Evolutionary conservation across 208 protist species (phyloP), one percentile per base, ranked within the genome.

Genomic region (Acanthamoeba triangularis): DNA sequence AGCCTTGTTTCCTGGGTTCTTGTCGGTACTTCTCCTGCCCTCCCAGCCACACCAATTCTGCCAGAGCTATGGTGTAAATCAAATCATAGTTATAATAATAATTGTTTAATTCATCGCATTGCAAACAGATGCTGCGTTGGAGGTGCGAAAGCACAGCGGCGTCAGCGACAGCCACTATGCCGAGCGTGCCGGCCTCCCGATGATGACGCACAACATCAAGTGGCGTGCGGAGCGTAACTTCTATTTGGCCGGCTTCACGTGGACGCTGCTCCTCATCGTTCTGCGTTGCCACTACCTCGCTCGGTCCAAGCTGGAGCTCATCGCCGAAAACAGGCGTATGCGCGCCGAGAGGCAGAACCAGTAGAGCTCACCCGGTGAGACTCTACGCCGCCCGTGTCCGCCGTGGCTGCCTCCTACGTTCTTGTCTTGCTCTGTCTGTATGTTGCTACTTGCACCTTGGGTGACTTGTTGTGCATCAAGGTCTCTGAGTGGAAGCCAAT

Each of bases 281-380:
- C 30, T 78, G 69, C 69, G 69, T n/a, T 78, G 69, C 69, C 69
- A 78, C 30, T 78, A 78, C 69, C 69, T 78, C 30, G 69, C 69
- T 44, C 69, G 69, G 7, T 78, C 69, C 69, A 78, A 78, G 69
- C 69, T 78, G 7, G 69, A 78, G 37, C 69, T 78, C 20, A 78
- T 78, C 30, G 23, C 10, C 6, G 69, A 78, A n/a, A 78, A 78
- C 69, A 35, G 37, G 69, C 69, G 69, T 30, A 18, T 78, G 25
- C 69, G 69, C 30, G 69, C 69, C n/a, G 69, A 18, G 7, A 78
- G 69, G 69, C 69, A 78, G 30, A 78, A 78, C 30, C 69, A 78
- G 69, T 78, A 78, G 59, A n/a, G 25, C 7, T 18, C 20, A 25
- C 16, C 16, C 5, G 54, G 37, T 41, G 37, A 41, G 37, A n/a